Percentiles rank a stretch among this genome's conserved stretches.
Evolutionary conservation across 1,284 basidiomycete genomes (phyloP).

Genomic region (Ceratorhiza oryzae-sativae): DNA sequence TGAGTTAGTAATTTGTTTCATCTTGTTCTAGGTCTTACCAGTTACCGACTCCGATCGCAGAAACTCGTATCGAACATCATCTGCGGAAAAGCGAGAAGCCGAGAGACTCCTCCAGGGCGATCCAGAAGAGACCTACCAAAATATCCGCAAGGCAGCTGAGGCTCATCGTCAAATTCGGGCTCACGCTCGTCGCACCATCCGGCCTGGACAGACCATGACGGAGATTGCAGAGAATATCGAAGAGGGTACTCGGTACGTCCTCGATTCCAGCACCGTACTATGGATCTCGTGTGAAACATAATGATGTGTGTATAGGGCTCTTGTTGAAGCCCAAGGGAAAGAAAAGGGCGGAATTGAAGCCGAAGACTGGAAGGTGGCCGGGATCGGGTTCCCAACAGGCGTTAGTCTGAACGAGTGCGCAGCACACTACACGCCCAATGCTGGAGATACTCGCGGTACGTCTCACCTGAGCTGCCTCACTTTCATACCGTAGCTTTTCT

Average conservation of each 20-base stretch:
- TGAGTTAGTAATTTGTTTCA: constrained; percentile 58
- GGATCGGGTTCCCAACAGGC: constrained; percentile 97
- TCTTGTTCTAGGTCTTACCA: background rate
- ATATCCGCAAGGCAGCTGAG: constrained; percentile 91
- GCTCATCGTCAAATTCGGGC: constrained; percentile 93
- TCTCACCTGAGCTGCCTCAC: background rate
- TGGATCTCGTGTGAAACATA: background rate
- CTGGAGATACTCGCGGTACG: constrained; percentile 85
- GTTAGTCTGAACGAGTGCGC: constrained; percentile 94
- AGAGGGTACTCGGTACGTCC: constrained; percentile 70
- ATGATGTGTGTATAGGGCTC: constrained; percentile 52
- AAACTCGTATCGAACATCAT: constrained; percentile 86
- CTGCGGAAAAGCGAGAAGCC: constrained; percentile 86
- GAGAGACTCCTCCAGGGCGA: constrained; percentile 83
- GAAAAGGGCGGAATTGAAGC: constrained; percentile 70
- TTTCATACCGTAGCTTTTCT: background rate
- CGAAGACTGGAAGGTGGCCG: constrained; percentile 50
- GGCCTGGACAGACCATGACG: constrained; percentile 93
- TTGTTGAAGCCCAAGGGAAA: constrained; percentile 75
- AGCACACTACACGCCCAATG: constrained; percentile 97
- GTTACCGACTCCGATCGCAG: constrained; percentile 54
- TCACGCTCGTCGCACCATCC: constrained; percentile 83
- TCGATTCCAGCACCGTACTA: background rate
- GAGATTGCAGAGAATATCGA: constrained; percentile 96
- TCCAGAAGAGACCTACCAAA: constrained; percentile 82